Evolutionary conservation across 164 flowering plant genomes (phyloP), one percentile per base, ranked within the genome.

Genomic region (Dillenia turbinata): DNA sequence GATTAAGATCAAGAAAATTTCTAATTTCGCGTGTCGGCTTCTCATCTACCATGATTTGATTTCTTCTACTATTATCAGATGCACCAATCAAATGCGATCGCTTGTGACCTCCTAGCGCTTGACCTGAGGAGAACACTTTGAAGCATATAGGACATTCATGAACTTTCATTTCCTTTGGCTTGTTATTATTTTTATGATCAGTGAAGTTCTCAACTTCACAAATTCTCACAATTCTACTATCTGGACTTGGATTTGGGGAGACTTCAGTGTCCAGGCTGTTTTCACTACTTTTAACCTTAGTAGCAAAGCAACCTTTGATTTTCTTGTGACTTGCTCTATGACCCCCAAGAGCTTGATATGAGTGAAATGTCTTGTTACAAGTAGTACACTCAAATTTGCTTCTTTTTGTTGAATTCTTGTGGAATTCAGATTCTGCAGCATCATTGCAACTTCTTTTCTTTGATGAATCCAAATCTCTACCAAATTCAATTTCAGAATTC

Each of bases 21-120:
- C 77, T 52, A 15, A 62, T 65, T 63, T 77, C 75, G n/a, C 68
- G 59, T 19, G 54, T 43, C 3, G 73, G 69, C 48, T 74, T 68
- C 50, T 74, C 65, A 58, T 61, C 60, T 22, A 62, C 60, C 19
- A 62, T 55, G 56, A 45, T 51, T 15, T 56, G 62, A 12, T 49
- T 44, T 13, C 13, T 49, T 45, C 9, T 60, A 45, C 45, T 59
- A 47, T 47, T 59, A 22, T 61, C 71, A 24, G 66, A 52, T 22
- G 72, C 78, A 10, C 69, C 69, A 13, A 78, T 22, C 49, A 79
- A 68, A 56, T 85, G 90, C 12, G 90, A 83, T 66, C 90, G 81
- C 53, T 85, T 85, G 71, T 85, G 90, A 8, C 90, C 88, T 9
- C 90, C 90, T 45, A 85, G 62, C 10, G 87, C 90, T 65, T 85